Conservation (phyloP, 805 yeast species). For the Sporopachydermia quercuum region DNA sequence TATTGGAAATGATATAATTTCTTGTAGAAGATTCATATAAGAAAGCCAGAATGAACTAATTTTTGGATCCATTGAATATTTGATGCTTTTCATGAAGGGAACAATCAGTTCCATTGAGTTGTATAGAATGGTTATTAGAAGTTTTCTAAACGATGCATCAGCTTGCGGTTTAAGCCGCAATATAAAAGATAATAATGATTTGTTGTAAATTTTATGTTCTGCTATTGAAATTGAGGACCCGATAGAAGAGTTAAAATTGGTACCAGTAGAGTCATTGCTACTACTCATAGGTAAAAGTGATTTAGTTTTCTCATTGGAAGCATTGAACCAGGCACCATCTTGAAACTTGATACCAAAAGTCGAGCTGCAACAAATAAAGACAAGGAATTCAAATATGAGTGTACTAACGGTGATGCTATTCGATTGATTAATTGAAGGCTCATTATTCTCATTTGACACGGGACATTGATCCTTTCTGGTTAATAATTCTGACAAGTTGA, state of each 20-base stretch:
- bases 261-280: too few relatives aligned
- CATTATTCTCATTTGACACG: constrained; percentile 19
- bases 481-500: constrained; percentile 39
- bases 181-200: constrained; percentile 45
- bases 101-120: constrained; percentile 57
- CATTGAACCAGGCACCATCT: constrained; percentile 17
- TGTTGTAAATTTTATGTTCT: constrained; percentile 49
- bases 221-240: too few relatives aligned
- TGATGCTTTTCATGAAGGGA: constrained; percentile 30
- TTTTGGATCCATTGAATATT: constrained; percentile 54
- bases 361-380: neutral
- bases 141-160: constrained; percentile 43
- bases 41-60: constrained; percentile 75
- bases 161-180: constrained; percentile 72
- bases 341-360: constrained; percentile 17
- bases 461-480: constrained; percentile 20
- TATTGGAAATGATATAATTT: constrained; percentile 40
- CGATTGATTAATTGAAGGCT: constrained; percentile 24
- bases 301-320: constrained; percentile 3
- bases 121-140: constrained; percentile 34
- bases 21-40: constrained; percentile 44
- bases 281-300: constrained; percentile 21
- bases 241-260: too few relatives aligned
- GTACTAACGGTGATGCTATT: neutral
- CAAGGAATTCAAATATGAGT: neutral